Conservation (phyloP, 2,329 filamentous ascomycete species). For the Pseudocercospora crystallina region DNA sequence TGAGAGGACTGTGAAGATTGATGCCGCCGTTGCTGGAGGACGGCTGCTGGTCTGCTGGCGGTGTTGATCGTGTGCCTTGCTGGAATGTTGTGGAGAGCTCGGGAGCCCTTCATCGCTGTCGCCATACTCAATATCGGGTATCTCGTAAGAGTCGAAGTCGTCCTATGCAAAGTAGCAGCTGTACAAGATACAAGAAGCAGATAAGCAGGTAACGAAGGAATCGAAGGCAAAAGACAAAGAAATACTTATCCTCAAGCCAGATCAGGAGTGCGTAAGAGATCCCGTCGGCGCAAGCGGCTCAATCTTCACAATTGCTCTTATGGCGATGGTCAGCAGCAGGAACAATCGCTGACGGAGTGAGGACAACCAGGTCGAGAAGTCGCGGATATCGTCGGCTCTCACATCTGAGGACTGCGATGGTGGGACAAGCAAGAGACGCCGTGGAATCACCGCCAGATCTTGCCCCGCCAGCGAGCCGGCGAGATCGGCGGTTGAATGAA, state of each 20-base stretch:
- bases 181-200: not conserved
- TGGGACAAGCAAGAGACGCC: no score
- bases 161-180: not conserved
- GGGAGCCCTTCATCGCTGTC: slow-evolving; percentile 4
- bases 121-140: not conserved
- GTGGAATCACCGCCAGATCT: no score
- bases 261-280: no score
- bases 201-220: not conserved
- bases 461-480: no score
- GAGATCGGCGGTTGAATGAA: no score
- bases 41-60: not conserved
- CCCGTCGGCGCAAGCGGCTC: not conserved
- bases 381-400: no score
- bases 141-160: not conserved
- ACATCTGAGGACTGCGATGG: no score
- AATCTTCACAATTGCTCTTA: not conserved
- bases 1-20: slow-evolving; percentile 10
- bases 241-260: not conserved
- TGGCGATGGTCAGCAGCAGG: no score
- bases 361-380: no score
- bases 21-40: slow-evolving; percentile 4
- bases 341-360: no score
- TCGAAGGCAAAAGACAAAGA: slow-evolving; percentile 9
- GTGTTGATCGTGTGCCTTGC: not conserved
- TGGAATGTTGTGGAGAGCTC: slow-evolving; percentile 1